A percentile compares a stretch with the other conserved stretches of the same genome.
Conservation (phyloP, 345 rosid species). For the Eutrema japonicum region DNA sequence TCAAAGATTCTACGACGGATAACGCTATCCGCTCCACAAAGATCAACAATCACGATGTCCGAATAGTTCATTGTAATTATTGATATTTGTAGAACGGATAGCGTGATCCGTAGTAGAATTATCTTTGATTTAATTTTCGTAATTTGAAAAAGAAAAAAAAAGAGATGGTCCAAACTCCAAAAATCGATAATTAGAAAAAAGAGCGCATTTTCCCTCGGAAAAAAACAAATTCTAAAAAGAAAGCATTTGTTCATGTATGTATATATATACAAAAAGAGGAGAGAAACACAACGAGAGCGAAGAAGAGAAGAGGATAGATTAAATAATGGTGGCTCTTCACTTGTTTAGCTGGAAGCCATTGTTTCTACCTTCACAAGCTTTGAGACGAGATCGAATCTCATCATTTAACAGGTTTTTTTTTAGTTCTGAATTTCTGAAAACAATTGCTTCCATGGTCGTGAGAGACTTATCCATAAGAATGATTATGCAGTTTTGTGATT, state of each 20-base stretch:
- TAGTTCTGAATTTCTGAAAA: background rate
- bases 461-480: background rate
- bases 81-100: too few relatives aligned
- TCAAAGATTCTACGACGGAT: too few relatives aligned
- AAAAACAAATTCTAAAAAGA: background rate
- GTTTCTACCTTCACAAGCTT: conserved; percentile 43
- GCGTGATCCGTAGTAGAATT: too few relatives aligned
- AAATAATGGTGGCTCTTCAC: conserved; percentile 49
- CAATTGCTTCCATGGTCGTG: background rate
- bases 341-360: conserved; percentile 50
- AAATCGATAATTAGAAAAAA: background rate
- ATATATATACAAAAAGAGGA: background rate
- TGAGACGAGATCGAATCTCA: conserved; percentile 22
- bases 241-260: background rate
- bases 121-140: too few relatives aligned
- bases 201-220: background rate
- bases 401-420: conserved; percentile 48
- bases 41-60: too few relatives aligned
- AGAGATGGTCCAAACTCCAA: background rate
- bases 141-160: too few relatives aligned
- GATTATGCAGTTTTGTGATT: background rate
- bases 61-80: too few relatives aligned
- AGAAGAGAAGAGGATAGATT: conserved; percentile 1
- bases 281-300: conserved; percentile 14
- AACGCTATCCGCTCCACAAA: too few relatives aligned